Evolutionary conservation across 805 yeast species (phyloP).

Genomic region (Candida pseudofarinosa): DNA sequence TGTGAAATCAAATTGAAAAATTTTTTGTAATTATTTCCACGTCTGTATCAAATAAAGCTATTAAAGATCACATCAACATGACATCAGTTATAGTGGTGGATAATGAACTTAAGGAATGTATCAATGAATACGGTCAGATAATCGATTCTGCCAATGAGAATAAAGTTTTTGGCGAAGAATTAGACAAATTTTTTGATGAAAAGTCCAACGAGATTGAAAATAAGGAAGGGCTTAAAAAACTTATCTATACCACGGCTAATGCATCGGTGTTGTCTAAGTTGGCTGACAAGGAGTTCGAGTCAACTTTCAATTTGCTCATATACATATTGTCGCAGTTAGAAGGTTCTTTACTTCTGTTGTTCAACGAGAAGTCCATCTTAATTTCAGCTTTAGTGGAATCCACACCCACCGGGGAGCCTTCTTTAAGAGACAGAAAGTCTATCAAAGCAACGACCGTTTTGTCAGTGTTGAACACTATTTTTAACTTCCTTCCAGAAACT

Average conservation of each 20-base stretch:
- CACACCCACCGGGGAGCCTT: conserved; percentile 34
- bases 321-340: conserved; percentile 32
- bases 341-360: conserved; percentile 20
- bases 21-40: background rate
- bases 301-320: conserved; percentile 39
- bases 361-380: conserved; percentile 18
- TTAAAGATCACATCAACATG: conserved; percentile 17
- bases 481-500: conserved; percentile 37
- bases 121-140: conserved; percentile 36
- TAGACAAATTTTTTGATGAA: conserved; percentile 18
- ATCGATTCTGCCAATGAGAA: conserved; percentile 25
- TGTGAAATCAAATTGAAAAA: background rate
- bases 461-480: conserved; percentile 37
- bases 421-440: conserved; percentile 42
- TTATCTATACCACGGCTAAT: conserved; percentile 24
- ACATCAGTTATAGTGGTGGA: conserved; percentile 43
- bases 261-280: conserved; percentile 29
- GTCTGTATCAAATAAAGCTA: background rate
- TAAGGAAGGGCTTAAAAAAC: conserved; percentile 24
- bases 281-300: conserved; percentile 42
- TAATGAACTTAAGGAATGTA: conserved; percentile 37
- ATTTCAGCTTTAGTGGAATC: conserved; percentile 25
- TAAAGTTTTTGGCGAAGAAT: conserved; percentile 23
- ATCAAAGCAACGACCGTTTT: conserved; percentile 39
- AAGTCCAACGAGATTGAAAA: conserved; percentile 21